These are phyloP conservation scores for Pistacia atlantica DNA, from an alignment of 345 rosid species.

Conservation along the genomic window DNA sequence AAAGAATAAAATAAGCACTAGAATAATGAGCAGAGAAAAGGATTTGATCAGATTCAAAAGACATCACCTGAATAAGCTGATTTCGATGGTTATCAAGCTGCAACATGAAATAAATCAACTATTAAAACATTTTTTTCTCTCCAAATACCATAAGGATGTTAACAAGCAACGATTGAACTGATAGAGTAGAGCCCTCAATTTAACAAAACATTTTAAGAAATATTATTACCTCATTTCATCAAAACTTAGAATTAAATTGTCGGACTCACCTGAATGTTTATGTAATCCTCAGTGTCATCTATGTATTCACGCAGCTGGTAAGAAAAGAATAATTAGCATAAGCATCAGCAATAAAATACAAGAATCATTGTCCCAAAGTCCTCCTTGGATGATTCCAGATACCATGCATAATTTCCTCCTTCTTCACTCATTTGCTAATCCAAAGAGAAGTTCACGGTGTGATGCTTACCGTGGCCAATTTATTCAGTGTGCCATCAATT, in stretches of 20 bases:
- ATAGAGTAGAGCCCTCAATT: background rate
- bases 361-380: slow-evolving; percentile 9
- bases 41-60: background rate
- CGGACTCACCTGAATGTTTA: slow-evolving; percentile 57
- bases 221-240: background rate
- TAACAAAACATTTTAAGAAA: slow-evolving; percentile 5
- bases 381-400: background rate
- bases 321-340: slow-evolving; percentile 15
- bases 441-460: background rate
- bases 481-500: slow-evolving; percentile 57
- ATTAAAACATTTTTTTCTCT: background rate
- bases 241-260: no score
- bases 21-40: background rate
- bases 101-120: slow-evolving; percentile 16
- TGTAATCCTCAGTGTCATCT: slow-evolving; percentile 83
- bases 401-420: background rate
- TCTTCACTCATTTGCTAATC: background rate
- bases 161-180: background rate
- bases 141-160: background rate
- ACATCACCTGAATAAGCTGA: slow-evolving; percentile 70
- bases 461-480: slow-evolving; percentile 49
- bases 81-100: slow-evolving; percentile 82
- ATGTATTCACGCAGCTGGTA: slow-evolving; percentile 71
- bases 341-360: background rate
- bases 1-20: background rate